Evolutionary conservation across 768 basidiomycete genomes (phyloP).

Genomic region (Boletus reticulatus): DNA sequence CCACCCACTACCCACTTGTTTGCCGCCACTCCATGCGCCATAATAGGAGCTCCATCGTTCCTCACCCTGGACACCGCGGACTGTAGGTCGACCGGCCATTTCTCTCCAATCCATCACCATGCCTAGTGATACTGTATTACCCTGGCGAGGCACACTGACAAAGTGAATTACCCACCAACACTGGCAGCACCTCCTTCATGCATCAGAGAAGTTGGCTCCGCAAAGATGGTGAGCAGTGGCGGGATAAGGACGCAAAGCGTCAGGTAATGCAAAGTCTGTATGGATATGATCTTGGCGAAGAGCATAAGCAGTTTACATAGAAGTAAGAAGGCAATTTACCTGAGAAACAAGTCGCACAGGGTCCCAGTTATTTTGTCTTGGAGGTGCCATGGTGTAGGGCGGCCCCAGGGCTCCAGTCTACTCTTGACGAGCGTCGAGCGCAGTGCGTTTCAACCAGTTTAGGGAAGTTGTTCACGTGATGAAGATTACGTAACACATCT

Average conservation of each 20-base stretch:
- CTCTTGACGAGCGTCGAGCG: too few species aligned
- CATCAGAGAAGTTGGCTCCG: constrained; percentile 63
- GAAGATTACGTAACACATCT: constrained; percentile 7
- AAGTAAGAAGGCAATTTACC: constrained; percentile 36
- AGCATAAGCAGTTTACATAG: not conserved
- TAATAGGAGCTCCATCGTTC: constrained; percentile 64
- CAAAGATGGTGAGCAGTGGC: constrained; percentile 71
- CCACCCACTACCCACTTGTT: constrained; percentile 60
- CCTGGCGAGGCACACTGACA: not conserved
- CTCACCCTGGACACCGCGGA: constrained; percentile 60
- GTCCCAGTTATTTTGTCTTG: constrained; percentile 73
- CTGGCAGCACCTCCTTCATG: constrained; percentile 81
- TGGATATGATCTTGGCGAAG: constrained; percentile 79
- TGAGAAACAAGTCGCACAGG: constrained; percentile 86
- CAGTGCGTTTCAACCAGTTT: not conserved
- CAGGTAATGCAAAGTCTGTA: constrained; percentile 94
- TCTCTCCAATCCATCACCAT: constrained; percentile 99
- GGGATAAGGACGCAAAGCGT: constrained; percentile 82
- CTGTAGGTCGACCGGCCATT: constrained; percentile 83
- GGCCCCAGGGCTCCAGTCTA: too few species aligned
- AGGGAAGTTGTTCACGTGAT: constrained; percentile 12
- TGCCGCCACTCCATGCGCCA: constrained; percentile 80
- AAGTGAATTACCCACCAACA: constrained; percentile 51
- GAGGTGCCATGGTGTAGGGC: constrained; percentile 30
- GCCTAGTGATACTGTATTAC: constrained; percentile 38